phyloP scores from a whole-genome alignment of 768 basidiomycete species.

The Steccherinum ochraceum region DNA sequence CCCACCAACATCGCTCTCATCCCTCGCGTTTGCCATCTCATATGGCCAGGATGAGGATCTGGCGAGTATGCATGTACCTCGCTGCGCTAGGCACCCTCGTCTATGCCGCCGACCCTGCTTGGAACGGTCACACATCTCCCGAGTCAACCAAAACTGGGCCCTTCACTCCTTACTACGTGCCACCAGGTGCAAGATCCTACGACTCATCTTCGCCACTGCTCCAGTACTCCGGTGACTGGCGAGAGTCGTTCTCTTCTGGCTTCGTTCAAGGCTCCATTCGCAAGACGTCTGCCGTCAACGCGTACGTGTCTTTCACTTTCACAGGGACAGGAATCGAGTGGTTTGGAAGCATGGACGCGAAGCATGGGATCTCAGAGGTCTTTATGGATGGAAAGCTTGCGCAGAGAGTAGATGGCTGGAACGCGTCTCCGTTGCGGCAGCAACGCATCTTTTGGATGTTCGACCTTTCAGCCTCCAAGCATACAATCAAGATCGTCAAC shows the following conservation, averaged over 20 bases:
- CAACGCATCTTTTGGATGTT: constrained; percentile 64
- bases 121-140: constrained; percentile 60
- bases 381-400: constrained; percentile 49
- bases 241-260: constrained; percentile 40
- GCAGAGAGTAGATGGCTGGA: constrained; percentile 41
- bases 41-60: too few relatives aligned
- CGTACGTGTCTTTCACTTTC: constrained; percentile 53
- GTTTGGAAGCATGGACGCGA: constrained; percentile 56
- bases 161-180: constrained; percentile 71
- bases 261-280: constrained; percentile 47
- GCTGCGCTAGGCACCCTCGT: too few relatives aligned
- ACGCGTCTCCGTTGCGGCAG: constrained; percentile 32
- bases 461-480: constrained; percentile 42
- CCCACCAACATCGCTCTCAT: too few relatives aligned
- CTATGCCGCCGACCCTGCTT: constrained; percentile 40
- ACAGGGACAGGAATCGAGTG: constrained; percentile 73
- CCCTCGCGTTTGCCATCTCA: neutral
- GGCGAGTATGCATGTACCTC: neutral
- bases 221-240: constrained; percentile 57
- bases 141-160: constrained; percentile 36
- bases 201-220: constrained; percentile 66
- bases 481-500: constrained; percentile 61
- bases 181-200: constrained; percentile 64
- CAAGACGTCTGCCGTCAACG: constrained; percentile 41
- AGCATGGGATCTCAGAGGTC: constrained; percentile 51